Conservation (phyloP, 495 filamentous ascomycete species). For the Rusavskia elegans region DNA sequence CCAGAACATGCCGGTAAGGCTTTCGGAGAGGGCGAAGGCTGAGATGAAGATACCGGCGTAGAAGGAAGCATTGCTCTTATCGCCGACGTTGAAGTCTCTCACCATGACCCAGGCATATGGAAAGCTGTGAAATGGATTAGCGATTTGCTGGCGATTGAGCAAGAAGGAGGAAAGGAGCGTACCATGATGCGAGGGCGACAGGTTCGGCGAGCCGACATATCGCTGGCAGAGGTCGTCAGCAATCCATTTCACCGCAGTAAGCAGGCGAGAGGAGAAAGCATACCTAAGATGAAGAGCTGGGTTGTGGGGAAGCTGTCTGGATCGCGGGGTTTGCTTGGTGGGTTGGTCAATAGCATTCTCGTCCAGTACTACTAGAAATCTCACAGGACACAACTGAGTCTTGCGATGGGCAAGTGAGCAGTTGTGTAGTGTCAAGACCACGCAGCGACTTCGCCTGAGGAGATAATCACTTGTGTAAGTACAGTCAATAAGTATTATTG, state of each 20-base stretch:
- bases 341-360: slow-evolving; percentile 38
- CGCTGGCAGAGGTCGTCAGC: slow-evolving; percentile 25
- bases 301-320: slow-evolving; percentile 48
- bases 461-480: no score
- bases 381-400: slow-evolving; percentile 26
- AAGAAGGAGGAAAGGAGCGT: neutral
- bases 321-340: slow-evolving; percentile 25
- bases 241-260: slow-evolving; percentile 12
- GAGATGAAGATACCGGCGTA: slow-evolving; percentile 77
- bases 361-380: slow-evolving; percentile 24
- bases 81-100: slow-evolving; percentile 52
- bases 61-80: slow-evolving; percentile 56
- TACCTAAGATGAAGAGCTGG: slow-evolving; percentile 67
- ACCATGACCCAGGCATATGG: slow-evolving; percentile 80
- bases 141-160: neutral
- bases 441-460: no score
- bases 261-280: slow-evolving; percentile 7
- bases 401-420: neutral
- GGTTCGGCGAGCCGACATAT: slow-evolving; percentile 76
- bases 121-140: slow-evolving; percentile 21
- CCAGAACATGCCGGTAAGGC: slow-evolving; percentile 73
- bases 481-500: no score
- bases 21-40: slow-evolving; percentile 67
- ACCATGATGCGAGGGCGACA: slow-evolving; percentile 69
- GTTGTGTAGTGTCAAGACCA: neutral